Evolutionary conservation across 2,329 filamentous ascomycete genomes (phyloP), one percentile per base, ranked within the genome.

Genomic region (Talaromyces sp.): DNA sequence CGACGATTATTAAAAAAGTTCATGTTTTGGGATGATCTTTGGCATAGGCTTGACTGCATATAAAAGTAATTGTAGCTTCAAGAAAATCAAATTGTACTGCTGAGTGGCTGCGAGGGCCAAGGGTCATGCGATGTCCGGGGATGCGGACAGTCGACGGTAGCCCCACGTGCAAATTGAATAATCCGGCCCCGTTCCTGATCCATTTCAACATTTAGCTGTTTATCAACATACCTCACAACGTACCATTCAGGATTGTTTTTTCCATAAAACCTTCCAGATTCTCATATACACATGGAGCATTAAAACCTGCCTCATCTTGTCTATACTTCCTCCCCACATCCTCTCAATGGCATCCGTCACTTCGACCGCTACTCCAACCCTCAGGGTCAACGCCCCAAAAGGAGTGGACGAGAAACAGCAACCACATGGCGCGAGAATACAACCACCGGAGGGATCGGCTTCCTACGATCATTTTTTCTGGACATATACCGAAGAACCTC

Each of bases 401-500:
- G 59, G 43, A 49, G 61, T 56, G 51, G n/a, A 70, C 54, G 56
- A 68, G 65, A 59, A 58, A 25, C 25, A 66, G 53, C 65, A 69
- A 43, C 58, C 62, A 65, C 68, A 71, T 27, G 69, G 72, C 15
- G 53, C 68, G 54, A 71, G 72, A 71, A 71, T 72, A 58, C 65
- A 74, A 56, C 74, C 76, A 60, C 74, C 76, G 38, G 70, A 74
- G 53, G 63, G 69, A 36, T 74, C 75, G 25, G 74, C 75, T 43
- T 69, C 73, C 4, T 73, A 76, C 7, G 79, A 88, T 68, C 85
- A 89, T 77, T 98, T 98, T 84, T 97, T 96, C 82, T 98, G 96
- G 95, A 97, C 95, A 47, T 98, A 99, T 77, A 97, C 95, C 10
- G 95, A 99, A 78, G 95, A 99, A 80, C 95, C 95, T 68, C 95